Evolutionary conservation across 257 asterid genomes (phyloP).

Genomic region (Ilex aquifolium): DNA sequence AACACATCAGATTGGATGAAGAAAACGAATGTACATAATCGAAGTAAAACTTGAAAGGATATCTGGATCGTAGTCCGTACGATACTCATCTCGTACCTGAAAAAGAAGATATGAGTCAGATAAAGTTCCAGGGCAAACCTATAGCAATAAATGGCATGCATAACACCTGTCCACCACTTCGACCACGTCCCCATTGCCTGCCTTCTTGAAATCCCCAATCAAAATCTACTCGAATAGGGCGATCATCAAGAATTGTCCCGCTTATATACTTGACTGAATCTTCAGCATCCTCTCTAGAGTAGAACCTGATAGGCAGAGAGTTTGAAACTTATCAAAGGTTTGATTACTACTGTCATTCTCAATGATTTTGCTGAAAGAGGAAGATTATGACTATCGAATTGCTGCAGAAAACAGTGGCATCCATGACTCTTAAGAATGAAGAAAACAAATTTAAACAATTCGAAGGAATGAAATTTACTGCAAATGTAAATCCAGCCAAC

Average conservation of each 20-base stretch:
- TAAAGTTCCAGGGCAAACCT: conserved; percentile 3
- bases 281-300: conserved; percentile 92
- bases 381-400: too few species aligned
- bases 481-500: too few species aligned
- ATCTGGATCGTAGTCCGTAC: conserved; percentile 99
- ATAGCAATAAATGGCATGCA: conserved; percentile 8
- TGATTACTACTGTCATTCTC: neutral
- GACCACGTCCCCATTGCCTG: conserved; percentile 98
- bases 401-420: too few species aligned
- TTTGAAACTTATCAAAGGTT: neutral
- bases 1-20: neutral
- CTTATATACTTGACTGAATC: conserved; percentile 86
- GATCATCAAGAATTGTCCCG: conserved; percentile 98
- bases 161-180: conserved; percentile 96
- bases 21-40: neutral
- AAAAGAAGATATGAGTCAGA: conserved; percentile 18
- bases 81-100: conserved; percentile 99
- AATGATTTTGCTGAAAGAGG: too few species aligned
- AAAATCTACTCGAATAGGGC: conserved; percentile 98
- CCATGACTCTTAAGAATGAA: too few species aligned
- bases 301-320: conserved; percentile 53
- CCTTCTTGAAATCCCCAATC: conserved; percentile 99
- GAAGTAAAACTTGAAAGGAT: conserved; percentile 45
- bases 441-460: too few species aligned
- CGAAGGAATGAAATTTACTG: too few species aligned